These are phyloP conservation scores for Colletotrichum sp. DNA, from an alignment of 2,329 filamentous ascomycete genomes.

Conservation along the genomic window DNA sequence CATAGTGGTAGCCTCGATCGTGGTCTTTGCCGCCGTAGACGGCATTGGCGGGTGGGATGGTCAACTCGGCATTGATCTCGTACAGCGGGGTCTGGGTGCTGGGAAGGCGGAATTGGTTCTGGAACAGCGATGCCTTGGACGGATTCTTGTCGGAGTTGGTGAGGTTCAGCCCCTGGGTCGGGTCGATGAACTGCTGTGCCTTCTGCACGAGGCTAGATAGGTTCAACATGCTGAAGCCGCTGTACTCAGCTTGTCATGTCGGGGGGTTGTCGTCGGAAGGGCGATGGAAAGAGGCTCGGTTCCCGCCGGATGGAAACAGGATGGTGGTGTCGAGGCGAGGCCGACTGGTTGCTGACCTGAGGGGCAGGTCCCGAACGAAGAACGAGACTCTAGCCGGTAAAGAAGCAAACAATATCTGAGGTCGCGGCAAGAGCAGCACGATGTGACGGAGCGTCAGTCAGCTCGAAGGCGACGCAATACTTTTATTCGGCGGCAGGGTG, in stretches of 20 bases:
- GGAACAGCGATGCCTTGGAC: slow-evolving; percentile 91
- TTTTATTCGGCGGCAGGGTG: neutral
- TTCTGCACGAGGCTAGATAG: slow-evolving; percentile 87
- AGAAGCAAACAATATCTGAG: neutral
- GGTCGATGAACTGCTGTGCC: slow-evolving; percentile 94
- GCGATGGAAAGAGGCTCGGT: neutral
- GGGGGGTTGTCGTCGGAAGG: slow-evolving; percentile 14
- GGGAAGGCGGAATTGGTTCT: slow-evolving; percentile 94
- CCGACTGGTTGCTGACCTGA: neutral
- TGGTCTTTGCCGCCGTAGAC: slow-evolving; percentile 74
- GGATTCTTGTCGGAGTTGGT: slow-evolving; percentile 79
- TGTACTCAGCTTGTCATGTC: slow-evolving; percentile 39
- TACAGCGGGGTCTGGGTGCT: slow-evolving; percentile 90
- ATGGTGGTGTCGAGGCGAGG: neutral
- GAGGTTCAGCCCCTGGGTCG: slow-evolving; percentile 76
- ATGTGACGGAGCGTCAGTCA: neutral
- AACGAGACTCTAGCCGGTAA: neutral
- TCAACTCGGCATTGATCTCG: slow-evolving; percentile 96
- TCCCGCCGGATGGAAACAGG: neutral
- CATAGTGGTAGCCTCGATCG: slow-evolving; percentile 84
- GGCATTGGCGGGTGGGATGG: slow-evolving; percentile 76
- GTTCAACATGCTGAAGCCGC: slow-evolving; percentile 58
- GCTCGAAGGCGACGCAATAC: neutral
- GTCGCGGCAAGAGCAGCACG: neutral
- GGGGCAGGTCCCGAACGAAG: neutral